phyloP scores from a whole-genome alignment of 306 rosid species.

The Sphenostylis stenocarpa region DNA sequence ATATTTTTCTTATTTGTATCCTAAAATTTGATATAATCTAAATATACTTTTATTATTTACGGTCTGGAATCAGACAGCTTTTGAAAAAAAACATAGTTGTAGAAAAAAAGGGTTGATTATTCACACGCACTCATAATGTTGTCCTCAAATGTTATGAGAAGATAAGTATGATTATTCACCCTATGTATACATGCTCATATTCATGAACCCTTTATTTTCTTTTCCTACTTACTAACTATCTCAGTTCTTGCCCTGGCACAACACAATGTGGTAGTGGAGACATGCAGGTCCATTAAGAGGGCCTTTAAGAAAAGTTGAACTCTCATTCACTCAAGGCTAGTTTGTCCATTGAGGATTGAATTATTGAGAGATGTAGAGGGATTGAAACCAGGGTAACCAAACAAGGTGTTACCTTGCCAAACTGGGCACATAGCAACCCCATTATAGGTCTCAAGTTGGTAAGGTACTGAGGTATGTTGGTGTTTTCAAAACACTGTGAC shows the following conservation, averaged over 20 bases:
- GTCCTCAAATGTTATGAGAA: not conserved
- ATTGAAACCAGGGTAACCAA: slow-evolving; percentile 19
- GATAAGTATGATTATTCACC: slow-evolving; percentile 3
- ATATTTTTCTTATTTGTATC: too few relatives aligned
- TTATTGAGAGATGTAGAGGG: slow-evolving; percentile 28
- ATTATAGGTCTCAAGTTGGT: slow-evolving; percentile 14
- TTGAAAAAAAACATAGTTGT: too few relatives aligned
- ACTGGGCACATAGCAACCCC: slow-evolving; percentile 12
- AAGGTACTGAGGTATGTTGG: not conserved
- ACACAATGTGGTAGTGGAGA: slow-evolving; percentile 12
- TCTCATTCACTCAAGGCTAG: slow-evolving; percentile 27
- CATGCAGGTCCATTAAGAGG: slow-evolving; percentile 14
- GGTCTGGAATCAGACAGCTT: too few relatives aligned
- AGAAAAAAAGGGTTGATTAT: not conserved
- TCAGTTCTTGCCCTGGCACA: slow-evolving; percentile 6
- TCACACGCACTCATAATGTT: not conserved
- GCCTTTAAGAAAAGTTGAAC: slow-evolving; percentile 12
- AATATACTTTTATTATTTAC: too few relatives aligned
- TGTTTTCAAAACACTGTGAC: slow-evolving; percentile 17
- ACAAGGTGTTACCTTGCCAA: slow-evolving; percentile 29
- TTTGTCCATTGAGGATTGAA: slow-evolving; percentile 30
- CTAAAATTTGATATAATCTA: too few relatives aligned
- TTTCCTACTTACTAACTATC: not conserved
- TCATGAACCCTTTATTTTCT: not conserved
- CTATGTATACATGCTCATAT: not conserved